These are phyloP conservation scores for Neurospora crassa DNA, from an alignment of 2,329 filamentous ascomycete genomes.

Conservation along the genomic window DNA sequence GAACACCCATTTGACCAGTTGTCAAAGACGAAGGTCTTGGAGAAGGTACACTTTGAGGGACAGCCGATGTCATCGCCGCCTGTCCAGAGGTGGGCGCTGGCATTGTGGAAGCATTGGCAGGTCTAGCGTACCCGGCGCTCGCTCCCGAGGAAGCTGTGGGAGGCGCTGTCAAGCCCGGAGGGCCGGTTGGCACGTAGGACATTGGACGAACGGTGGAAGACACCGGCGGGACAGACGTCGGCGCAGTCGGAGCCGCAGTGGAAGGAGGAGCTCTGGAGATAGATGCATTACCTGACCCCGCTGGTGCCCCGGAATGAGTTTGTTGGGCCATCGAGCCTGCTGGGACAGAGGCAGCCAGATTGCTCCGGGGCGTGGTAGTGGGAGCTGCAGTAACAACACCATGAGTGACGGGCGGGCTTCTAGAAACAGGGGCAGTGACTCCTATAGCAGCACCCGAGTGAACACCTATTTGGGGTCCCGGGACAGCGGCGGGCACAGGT, in stretches of 20 bases:
- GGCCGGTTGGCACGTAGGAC: neutral
- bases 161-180: neutral
- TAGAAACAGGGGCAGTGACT: neutral
- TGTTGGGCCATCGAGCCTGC: neutral
- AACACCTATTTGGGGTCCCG: neutral
- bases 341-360: neutral
- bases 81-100: neutral
- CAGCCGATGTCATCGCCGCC: neutral
- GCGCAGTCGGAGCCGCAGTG: neutral
- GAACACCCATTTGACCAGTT: neutral
- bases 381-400: neutral
- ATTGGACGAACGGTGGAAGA: neutral
- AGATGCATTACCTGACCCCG: neutral
- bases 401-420: neutral
- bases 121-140: neutral
- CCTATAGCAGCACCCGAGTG: neutral
- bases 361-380: neutral
- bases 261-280: neutral
- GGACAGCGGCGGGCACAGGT: neutral
- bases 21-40: neutral
- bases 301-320: neutral
- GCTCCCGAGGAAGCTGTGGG: neutral
- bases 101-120: neutral
- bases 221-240: neutral
- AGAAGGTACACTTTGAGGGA: neutral